phyloP scores from a whole-genome alignment of 2,329 filamentous ascomycete species.

The Cladosporium halotolerans region DNA sequence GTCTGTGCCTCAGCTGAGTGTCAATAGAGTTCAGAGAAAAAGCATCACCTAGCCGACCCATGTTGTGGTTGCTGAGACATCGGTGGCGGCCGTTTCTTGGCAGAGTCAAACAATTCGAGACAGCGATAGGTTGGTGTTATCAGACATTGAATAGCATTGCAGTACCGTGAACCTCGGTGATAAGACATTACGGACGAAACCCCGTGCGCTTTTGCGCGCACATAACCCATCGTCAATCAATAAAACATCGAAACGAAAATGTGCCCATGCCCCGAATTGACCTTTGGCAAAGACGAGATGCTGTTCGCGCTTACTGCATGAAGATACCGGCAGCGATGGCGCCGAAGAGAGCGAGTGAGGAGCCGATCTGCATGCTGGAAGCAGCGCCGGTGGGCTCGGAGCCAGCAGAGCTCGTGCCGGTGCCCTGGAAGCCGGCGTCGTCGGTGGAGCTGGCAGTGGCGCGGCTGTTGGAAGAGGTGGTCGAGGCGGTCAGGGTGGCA shows the following conservation, averaged over 20 bases:
- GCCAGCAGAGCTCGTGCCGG: conserved; percentile 3
- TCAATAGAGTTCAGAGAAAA: no score
- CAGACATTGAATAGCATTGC: conserved; percentile 9
- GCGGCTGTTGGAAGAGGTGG: conserved; percentile 5
- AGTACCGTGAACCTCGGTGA: conserved; percentile 6
- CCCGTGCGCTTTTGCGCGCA: background rate
- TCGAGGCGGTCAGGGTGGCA: conserved; percentile 18
- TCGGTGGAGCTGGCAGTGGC: conserved; percentile 12
- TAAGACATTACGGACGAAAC: conserved; percentile 10
- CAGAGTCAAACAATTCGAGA: background rate
- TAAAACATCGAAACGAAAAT: no score
- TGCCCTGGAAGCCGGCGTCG: conserved; percentile 10
- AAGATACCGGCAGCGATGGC: conserved; percentile 35
- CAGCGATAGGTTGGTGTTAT: background rate
- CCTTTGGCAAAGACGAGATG: no score
- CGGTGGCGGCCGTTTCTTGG: background rate
- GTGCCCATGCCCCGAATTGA: no score
- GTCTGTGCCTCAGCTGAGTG: no score
- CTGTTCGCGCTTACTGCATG: conserved; percentile 3
- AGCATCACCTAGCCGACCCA: no score
- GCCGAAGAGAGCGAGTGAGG: conserved; percentile 35
- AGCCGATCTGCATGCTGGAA: conserved; percentile 24
- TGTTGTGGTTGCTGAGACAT: background rate
- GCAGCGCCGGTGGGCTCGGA: conserved; percentile 19
- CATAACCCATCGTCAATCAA: background rate